These are phyloP conservation scores for Neurospora sp. DNA, from an alignment of 495 filamentous ascomycete species.

Conservation along the genomic window DNA sequence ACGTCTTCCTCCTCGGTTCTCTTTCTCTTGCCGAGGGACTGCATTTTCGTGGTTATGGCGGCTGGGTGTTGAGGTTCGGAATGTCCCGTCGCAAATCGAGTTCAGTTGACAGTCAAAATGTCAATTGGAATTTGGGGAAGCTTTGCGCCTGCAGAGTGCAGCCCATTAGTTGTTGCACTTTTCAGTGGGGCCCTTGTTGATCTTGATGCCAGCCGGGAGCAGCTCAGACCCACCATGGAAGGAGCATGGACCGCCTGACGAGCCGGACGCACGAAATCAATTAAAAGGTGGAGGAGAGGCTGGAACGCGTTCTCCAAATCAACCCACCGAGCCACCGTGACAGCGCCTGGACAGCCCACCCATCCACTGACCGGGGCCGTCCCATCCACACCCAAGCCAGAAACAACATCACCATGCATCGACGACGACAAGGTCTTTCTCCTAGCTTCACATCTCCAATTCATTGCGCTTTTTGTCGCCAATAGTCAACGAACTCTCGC, in stretches of 20 bases:
- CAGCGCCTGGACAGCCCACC: background rate
- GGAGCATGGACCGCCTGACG: background rate
- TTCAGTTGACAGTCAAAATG: background rate
- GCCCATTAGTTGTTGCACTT: background rate
- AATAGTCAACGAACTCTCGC: background rate
- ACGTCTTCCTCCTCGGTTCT: constrained; percentile 28
- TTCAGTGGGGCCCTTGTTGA: background rate
- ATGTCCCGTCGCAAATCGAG: background rate
- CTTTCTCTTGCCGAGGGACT: constrained; percentile 30
- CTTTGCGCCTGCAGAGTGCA: background rate
- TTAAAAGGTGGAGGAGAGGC: background rate
- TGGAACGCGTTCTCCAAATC: background rate
- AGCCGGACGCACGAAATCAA: background rate
- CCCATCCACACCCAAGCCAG: background rate
- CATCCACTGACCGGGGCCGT: background rate
- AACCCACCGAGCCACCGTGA: background rate
- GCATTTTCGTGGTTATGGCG: constrained; percentile 20
- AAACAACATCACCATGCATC: background rate
- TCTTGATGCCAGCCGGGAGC: background rate
- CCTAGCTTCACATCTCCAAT: background rate
- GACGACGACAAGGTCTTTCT: background rate
- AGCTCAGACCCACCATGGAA: background rate
- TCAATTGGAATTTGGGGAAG: background rate
- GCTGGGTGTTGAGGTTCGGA: background rate
- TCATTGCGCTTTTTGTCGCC: background rate